Base-by-base conservation (phyloP, 208 protist species). In the Angomonas desouzai region DNA sequence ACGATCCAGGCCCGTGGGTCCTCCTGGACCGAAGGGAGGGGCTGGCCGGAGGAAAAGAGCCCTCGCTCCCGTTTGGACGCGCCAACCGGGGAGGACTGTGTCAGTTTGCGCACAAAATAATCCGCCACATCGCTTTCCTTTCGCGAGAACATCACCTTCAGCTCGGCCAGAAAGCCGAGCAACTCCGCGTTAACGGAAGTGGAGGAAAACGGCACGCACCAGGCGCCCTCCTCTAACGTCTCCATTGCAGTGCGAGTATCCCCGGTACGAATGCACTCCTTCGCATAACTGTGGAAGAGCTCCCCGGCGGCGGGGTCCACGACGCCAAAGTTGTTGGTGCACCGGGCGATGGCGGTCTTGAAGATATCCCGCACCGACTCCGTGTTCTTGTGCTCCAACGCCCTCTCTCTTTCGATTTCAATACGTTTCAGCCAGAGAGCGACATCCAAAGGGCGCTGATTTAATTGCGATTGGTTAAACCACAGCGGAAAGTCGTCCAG, bases 401-500 rank as follows among this genome's bases (percentile, higher is more conserved):
- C 76, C 70, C 23, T 72, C 58, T 90, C 87, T 45, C 68, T 70
- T 6, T 89, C 62, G 34, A 91, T 70, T 75, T 94, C 89, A 7
- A 76, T 73, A 9, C 89, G 76, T 60, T 92, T 94, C 13, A 92
- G 70, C 86, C 89, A 94, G 25, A 91, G 69, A 0, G 72, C 40
- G 0, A 72, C 75, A 49, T 79, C 76, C 32, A 55, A 62, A 0
- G 76, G 79, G 23, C 74, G 62, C 33, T 72, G 62, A 34, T 80
- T 64, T 40, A 94, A 73, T 65, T 89, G 81, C 7, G 80, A 66
- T 45, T 91, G 78, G 68, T 92, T 91, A 11, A 91, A 62, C 47
- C 77, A 62, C 22, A 92, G 64, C 23, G 83, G 70, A 45, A 89
- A 81, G 40, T 77, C 62, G n/a, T 71, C 55, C 2, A 58, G 63